These are phyloP conservation scores for Rhynchospora breviuscula DNA, from an alignment of 176 grass and related monocot genomes.

Conservation along the genomic window DNA sequence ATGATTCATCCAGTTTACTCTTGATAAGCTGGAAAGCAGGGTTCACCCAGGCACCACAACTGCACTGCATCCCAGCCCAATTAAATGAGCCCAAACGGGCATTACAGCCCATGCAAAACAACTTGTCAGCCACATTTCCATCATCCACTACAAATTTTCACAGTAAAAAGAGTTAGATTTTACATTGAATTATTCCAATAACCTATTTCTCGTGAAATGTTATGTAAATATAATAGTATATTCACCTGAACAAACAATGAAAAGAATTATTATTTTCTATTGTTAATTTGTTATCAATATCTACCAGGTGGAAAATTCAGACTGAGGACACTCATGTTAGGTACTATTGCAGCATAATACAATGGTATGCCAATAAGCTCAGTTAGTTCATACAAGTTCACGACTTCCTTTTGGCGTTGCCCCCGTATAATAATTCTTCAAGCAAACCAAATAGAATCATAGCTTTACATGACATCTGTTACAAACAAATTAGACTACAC, in stretches of 20 bases:
- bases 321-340: too few relatives aligned
- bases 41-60: conserved; percentile 76
- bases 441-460: too few relatives aligned
- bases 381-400: too few relatives aligned
- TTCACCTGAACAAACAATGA: neutral
- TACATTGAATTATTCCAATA: neutral
- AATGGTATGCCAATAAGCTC: too few relatives aligned
- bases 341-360: too few relatives aligned
- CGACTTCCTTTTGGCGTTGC: too few relatives aligned
- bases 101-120: conserved; percentile 84
- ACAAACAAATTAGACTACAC: neutral
- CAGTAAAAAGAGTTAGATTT: neutral
- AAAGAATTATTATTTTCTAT: too few relatives aligned
- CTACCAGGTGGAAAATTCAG: too few relatives aligned
- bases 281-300: too few relatives aligned
- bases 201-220: conserved; percentile 1
- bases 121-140: conserved; percentile 55
- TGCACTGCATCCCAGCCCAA: conserved; percentile 84
- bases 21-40: conserved; percentile 84
- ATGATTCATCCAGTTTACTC: conserved; percentile 60
- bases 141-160: conserved; percentile 50
- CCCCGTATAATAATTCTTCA: too few relatives aligned
- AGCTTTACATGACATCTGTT: neutral
- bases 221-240: neutral
- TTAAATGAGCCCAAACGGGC: conserved; percentile 80